phyloP scores from a whole-genome alignment of 306 rosid genomes.

The Hippophae rhamnoides region DNA sequence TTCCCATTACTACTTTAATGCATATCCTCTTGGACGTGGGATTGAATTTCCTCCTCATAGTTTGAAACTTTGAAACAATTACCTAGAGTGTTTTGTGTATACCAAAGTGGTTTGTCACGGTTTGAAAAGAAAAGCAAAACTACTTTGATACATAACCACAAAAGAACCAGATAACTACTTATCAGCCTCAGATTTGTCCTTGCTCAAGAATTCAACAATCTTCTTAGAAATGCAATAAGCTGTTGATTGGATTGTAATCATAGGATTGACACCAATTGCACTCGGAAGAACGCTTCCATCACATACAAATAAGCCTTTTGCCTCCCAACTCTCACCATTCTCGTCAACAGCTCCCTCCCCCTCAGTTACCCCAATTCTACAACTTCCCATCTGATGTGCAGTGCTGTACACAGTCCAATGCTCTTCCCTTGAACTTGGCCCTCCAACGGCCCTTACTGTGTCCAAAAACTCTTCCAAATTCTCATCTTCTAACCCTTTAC shows the following conservation, averaged over 20 bases:
- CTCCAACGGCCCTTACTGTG: conserved; percentile 40
- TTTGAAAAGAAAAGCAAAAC: too few relatives aligned
- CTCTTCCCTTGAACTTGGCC: conserved; percentile 50
- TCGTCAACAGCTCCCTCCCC: conserved; percentile 69
- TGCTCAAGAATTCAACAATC: conserved; percentile 52
- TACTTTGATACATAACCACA: not conserved
- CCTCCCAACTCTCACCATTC: conserved; percentile 91
- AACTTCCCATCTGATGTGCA: conserved; percentile 84
- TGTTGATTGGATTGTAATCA: conserved; percentile 81
- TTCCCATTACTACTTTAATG: too few relatives aligned
- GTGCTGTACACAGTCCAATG: conserved; percentile 44
- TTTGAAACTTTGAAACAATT: too few relatives aligned
- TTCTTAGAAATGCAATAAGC: conserved; percentile 68
- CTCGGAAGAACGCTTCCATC: conserved; percentile 81
- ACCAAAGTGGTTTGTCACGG: too few relatives aligned
- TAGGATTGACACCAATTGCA: conserved; percentile 92
- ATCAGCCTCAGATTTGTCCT: not conserved
- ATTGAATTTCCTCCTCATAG: too few relatives aligned
- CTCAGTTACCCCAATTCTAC: conserved; percentile 60
- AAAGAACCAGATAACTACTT: not conserved
- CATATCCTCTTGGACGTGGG: too few relatives aligned
- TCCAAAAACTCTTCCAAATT: conserved; percentile 72
- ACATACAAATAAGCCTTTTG: conserved; percentile 68
- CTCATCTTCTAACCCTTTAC: conserved; percentile 45
- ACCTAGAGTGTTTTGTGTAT: too few relatives aligned